phyloP scores from a whole-genome alignment of 1,284 basidiomycete genomes.

The Gomphus bonarii region DNA sequence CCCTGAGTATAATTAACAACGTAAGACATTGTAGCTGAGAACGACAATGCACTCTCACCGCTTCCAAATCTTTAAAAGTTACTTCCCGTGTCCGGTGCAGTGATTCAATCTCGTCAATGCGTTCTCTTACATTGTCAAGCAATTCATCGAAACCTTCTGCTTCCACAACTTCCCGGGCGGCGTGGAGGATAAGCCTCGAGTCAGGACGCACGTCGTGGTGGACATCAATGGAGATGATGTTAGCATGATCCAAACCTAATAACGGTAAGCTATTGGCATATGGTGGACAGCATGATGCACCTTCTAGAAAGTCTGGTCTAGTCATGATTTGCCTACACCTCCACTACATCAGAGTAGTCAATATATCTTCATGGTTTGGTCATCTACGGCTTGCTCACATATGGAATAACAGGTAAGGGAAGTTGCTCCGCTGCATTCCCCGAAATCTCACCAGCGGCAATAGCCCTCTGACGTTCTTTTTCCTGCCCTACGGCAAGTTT shows the following conservation, averaged over 20 bases:
- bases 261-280: not conserved
- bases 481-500: constrained; percentile 43
- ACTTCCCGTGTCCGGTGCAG: constrained; percentile 61
- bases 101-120: constrained; percentile 69
- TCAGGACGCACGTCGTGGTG: constrained; percentile 73
- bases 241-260: constrained; percentile 5
- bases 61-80: constrained; percentile 23
- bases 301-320: constrained; percentile 69
- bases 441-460: constrained; percentile 28
- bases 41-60: constrained; percentile 28
- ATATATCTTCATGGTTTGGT: not conserved
- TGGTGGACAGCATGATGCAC: constrained; percentile 23
- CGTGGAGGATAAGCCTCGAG: constrained; percentile 62
- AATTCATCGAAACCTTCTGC: constrained; percentile 65
- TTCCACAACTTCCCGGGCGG: constrained; percentile 57
- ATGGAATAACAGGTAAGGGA: constrained; percentile 51
- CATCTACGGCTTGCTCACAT: constrained; percentile 29
- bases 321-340: constrained; percentile 73
- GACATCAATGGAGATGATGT: constrained; percentile 30
- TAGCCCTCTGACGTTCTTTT: constrained; percentile 28
- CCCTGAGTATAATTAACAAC: constrained; percentile 25
- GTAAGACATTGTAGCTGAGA: not conserved
- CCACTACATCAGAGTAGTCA: constrained; percentile 29
- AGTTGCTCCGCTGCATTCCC: constrained; percentile 30
- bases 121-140: constrained; percentile 56